Evolutionary conservation across 2,329 filamentous ascomycete species (phyloP).

Genomic region (Madurella mycetomatis): DNA sequence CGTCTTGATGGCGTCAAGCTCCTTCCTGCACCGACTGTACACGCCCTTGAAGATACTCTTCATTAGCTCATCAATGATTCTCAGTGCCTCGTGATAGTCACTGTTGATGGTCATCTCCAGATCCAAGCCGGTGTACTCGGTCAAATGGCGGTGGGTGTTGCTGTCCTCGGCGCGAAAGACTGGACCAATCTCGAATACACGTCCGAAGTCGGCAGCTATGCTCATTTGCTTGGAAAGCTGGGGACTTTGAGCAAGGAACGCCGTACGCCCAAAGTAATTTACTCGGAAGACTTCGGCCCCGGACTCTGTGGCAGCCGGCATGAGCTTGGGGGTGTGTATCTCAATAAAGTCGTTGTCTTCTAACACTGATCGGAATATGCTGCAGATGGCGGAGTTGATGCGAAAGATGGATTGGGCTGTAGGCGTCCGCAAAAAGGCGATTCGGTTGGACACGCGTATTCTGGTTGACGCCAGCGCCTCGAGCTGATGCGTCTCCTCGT

Average conservation of each 20-base stretch:
- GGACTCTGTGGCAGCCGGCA: conserved; percentile 85
- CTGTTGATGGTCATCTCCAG: conserved; percentile 87
- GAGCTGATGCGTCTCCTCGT: conserved; percentile 34
- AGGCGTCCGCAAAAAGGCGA: conserved; percentile 81
- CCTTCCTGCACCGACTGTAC: conserved; percentile 60
- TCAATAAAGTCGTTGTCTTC: conserved; percentile 78
- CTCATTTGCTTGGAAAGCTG: conserved; percentile 92
- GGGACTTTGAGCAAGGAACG: conserved; percentile 86
- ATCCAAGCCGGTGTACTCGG: conserved; percentile 90
- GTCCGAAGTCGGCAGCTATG: conserved; percentile 82
- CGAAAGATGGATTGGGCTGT: conserved; percentile 85
- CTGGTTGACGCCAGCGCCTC: conserved; percentile 62
- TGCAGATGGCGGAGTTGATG: conserved; percentile 74
- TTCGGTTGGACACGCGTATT: conserved; percentile 70
- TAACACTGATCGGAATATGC: conserved; percentile 72
- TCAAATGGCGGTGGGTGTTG: conserved; percentile 90
- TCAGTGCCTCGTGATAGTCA: conserved; percentile 83
- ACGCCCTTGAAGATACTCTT: conserved; percentile 73
- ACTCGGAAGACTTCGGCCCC: conserved; percentile 88
- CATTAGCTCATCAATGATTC: conserved; percentile 72
- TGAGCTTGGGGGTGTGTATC: conserved; percentile 89
- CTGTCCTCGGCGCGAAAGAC: conserved; percentile 95
- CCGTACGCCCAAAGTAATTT: conserved; percentile 82
- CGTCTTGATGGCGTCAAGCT: conserved; percentile 74
- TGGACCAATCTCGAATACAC: conserved; percentile 83